Percentiles rank a stretch among this genome's conserved stretches.
Conservation (phyloP, 2,329 filamentous ascomycete species). For the Ampelomyces quisqualis region DNA sequence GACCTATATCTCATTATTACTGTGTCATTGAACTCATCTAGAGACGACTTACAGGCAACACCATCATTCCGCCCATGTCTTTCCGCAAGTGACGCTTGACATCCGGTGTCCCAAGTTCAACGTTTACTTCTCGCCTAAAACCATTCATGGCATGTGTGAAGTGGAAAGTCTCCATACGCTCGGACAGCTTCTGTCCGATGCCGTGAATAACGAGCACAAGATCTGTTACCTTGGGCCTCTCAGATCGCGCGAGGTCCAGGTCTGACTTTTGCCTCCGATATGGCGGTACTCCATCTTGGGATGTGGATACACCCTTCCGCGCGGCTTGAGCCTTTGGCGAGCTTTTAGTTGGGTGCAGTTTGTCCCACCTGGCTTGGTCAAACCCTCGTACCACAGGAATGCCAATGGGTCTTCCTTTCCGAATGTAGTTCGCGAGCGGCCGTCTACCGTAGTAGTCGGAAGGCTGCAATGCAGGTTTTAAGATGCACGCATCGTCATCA, state of each 20-base stretch:
- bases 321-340: constrained; percentile 46
- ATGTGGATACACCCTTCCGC: constrained; percentile 48
- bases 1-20: constrained; percentile 49
- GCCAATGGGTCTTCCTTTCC: constrained; percentile 79
- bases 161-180: constrained; percentile 92
- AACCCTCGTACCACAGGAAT: constrained; percentile 90
- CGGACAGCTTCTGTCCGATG: constrained; percentile 93
- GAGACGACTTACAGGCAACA: constrained; percentile 62
- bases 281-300: constrained; percentile 48
- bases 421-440: constrained; percentile 76
- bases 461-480: constrained; percentile 82
- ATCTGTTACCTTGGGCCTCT: constrained; percentile 74
- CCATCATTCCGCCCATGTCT: constrained; percentile 87
- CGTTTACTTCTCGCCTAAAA: constrained; percentile 81
- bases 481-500: constrained; percentile 71
- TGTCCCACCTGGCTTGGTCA: constrained; percentile 73
- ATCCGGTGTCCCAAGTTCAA: constrained; percentile 72
- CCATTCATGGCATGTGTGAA: constrained; percentile 95
- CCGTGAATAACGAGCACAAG: constrained; percentile 90
- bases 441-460: constrained; percentile 81
- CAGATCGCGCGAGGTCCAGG: constrained; percentile 65
- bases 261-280: constrained; percentile 45
- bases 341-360: constrained; percentile 60
- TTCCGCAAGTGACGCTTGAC: constrained; percentile 75
- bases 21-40: not conserved